phyloP scores from a whole-genome alignment of 2,329 filamentous ascomycete genomes.

The Colletotrichum cereale region DNA sequence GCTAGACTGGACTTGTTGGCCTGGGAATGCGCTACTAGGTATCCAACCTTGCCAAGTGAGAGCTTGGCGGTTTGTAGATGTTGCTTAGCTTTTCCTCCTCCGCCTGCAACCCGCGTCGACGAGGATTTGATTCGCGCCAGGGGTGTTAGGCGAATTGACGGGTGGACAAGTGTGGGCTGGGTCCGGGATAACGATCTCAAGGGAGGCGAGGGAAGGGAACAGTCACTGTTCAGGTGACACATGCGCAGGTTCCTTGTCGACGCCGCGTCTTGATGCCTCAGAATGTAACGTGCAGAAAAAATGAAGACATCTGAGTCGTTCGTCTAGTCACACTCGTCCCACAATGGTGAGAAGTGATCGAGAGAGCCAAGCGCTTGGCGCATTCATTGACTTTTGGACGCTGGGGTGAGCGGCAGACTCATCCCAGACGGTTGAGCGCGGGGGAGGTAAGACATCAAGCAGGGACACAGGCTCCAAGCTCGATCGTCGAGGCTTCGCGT shows the following conservation, averaged over 20 bases:
- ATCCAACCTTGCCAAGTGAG: constrained; percentile 7
- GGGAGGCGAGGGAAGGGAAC: constrained; percentile 13
- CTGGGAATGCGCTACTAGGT: background rate
- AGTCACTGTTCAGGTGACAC: constrained; percentile 20
- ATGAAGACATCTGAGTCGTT: constrained; percentile 35
- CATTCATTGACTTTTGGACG: constrained; percentile 23
- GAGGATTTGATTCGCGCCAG: background rate
- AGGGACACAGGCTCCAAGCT: constrained; percentile 29
- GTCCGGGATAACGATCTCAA: constrained; percentile 1
- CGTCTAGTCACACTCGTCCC: constrained; percentile 37
- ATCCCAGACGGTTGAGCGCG: constrained; percentile 14
- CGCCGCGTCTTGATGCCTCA: constrained; percentile 21
- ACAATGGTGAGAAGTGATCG: constrained; percentile 35
- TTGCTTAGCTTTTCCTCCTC: constrained; percentile 3
- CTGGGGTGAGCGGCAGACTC: constrained; percentile 3
- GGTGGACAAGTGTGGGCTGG: constrained; percentile 11
- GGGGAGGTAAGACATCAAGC: constrained; percentile 21
- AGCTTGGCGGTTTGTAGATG: constrained; percentile 23
- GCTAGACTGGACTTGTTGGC: background rate
- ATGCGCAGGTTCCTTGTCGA: constrained; percentile 21
- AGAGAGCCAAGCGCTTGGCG: constrained; percentile 38
- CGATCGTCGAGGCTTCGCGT: constrained; percentile 33
- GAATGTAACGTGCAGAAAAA: constrained; percentile 33
- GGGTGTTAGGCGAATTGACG: constrained; percentile 6
- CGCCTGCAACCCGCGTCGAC: constrained; percentile 5